These are phyloP conservation scores for Artemisia annua DNA, from an alignment of 129 eudicot species.

Conservation along the genomic window DNA sequence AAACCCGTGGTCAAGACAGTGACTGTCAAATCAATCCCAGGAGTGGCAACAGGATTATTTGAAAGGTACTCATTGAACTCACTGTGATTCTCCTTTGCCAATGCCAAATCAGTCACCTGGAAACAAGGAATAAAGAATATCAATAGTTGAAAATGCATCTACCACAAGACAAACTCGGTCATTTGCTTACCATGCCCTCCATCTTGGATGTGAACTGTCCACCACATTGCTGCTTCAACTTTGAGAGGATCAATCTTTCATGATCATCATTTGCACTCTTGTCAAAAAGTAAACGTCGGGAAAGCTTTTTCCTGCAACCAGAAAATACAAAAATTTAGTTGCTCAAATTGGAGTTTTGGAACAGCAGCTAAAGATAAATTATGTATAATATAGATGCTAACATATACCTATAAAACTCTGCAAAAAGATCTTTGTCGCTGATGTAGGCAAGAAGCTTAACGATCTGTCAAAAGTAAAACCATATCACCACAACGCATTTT, in stretches of 20 bases:
- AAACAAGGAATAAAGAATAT: too few relatives aligned
- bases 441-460: constrained; percentile 80
- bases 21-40: constrained; percentile 76
- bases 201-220: constrained; percentile 93
- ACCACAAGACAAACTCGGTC: not conserved
- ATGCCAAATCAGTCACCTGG: constrained; percentile 53
- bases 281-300: constrained; percentile 81
- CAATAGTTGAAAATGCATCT: not conserved
- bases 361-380: not conserved
- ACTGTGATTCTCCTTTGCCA: constrained; percentile 21
- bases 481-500: not conserved
- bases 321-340: not conserved
- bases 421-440: constrained; percentile 88
- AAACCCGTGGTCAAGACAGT: constrained; percentile 79
- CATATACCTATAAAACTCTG: constrained; percentile 71
- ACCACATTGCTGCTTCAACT: constrained; percentile 88
- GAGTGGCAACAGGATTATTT: constrained; percentile 33
- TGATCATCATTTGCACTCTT: constrained; percentile 90
- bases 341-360: not conserved
- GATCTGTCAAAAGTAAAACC: constrained; percentile 40
- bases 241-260: constrained; percentile 70
- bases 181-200: constrained; percentile 80
- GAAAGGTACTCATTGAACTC: constrained; percentile 54
- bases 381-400: not conserved
- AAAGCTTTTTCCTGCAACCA: constrained; percentile 64